Evolutionary conservation across 192 early-diverging fungal species (phyloP), one percentile per base, ranked within the genome.

Genomic region (Coemansia sp.): DNA sequence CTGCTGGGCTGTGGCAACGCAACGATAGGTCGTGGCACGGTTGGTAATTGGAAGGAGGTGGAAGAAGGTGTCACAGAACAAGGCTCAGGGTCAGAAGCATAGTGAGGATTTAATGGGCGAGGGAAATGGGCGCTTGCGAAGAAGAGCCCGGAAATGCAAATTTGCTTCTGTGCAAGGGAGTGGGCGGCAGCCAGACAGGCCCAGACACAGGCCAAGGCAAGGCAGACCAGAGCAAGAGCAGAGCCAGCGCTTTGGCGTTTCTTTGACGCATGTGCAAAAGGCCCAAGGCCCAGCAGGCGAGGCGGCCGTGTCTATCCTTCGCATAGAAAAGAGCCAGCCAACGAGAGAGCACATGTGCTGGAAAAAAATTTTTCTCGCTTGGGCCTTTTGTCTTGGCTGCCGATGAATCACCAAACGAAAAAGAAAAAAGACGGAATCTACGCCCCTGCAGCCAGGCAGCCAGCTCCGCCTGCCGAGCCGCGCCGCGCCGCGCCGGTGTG

Each of bases 301-400:
- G n/a, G n/a, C 18, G 48, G 48, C 48, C 48, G 48, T 49, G 48
- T 49, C 43, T 11, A 6, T 44, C 43, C 18, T 49, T 49, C 12
- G 2, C 48, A n/a, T n/a, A n/a, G 18, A 8, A 5, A 13, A 44
- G 48, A n/a, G 16, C 12, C 15, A 49, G 48, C 48, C 48, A 49
- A 49, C 48, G 48, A 49, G 48, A 49, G 48, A 12, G 48, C 18
- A n/a, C 48, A 49, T 49, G 48, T 49, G 48, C 15, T n/a, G 48
- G 48, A n/a, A 49, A 49, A 49, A 49, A 8, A 8, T 49, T 49
- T 49, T 49, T n/a, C n/a, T n/a, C 48, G 18, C 18, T 49, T 49
- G 48, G 48, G 16, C 48, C 4, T 12, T 12, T 5, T 12, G 16
- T 12, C 5, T 12, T n/a, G 6, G 15, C 5, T 12, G 18, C 18